Percentiles rank a stretch among this genome's conserved stretches.
These are phyloP conservation scores for Mucor circinelloides DNA, from an alignment of 371 early-diverging fungal genomes.

Conservation along the genomic window DNA sequence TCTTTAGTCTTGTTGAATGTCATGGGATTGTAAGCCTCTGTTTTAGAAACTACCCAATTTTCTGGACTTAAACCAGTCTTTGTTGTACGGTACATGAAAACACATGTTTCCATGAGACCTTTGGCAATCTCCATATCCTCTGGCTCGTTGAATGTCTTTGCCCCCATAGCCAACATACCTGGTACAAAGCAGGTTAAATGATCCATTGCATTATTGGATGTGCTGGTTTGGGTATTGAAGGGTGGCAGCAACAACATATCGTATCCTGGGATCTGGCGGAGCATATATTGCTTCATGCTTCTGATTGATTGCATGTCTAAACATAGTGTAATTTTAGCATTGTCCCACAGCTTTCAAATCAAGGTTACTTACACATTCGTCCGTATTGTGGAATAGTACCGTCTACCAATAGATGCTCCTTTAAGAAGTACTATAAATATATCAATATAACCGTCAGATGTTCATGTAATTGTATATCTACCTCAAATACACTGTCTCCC, in stretches of 20 bases:
- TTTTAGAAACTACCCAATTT: slow-evolving; percentile 28
- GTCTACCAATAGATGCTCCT: slow-evolving; percentile 65
- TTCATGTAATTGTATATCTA: slow-evolving; percentile 6
- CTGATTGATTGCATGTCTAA: slow-evolving; percentile 51
- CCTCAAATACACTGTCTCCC: slow-evolving; percentile 61
- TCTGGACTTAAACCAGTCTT: slow-evolving; percentile 64
- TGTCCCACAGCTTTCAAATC: background rate
- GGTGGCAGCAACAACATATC: slow-evolving; percentile 51
- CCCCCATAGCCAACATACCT: slow-evolving; percentile 67
- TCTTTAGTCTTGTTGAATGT: slow-evolving; percentile 31
- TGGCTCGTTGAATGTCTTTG: slow-evolving; percentile 47
- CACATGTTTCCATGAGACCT: slow-evolving; percentile 60
- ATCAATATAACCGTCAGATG: background rate
- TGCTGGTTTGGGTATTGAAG: slow-evolving; percentile 30
- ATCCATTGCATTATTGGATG: slow-evolving; percentile 47
- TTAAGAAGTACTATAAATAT: slow-evolving; percentile 66
- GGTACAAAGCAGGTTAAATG: slow-evolving; percentile 69
- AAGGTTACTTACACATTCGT: slow-evolving; percentile 53
- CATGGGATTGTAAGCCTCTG: slow-evolving; percentile 26
- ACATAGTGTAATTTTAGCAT: background rate
- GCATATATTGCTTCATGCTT: slow-evolving; percentile 55
- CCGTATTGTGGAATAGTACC: slow-evolving; percentile 54
- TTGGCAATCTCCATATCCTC: slow-evolving; percentile 45
- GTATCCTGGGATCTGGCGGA: slow-evolving; percentile 42
- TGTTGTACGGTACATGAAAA: slow-evolving; percentile 53